Base-by-base conservation (phyloP, 192 early-diverging fungal genomes). In the Coemansia sp. region DNA sequence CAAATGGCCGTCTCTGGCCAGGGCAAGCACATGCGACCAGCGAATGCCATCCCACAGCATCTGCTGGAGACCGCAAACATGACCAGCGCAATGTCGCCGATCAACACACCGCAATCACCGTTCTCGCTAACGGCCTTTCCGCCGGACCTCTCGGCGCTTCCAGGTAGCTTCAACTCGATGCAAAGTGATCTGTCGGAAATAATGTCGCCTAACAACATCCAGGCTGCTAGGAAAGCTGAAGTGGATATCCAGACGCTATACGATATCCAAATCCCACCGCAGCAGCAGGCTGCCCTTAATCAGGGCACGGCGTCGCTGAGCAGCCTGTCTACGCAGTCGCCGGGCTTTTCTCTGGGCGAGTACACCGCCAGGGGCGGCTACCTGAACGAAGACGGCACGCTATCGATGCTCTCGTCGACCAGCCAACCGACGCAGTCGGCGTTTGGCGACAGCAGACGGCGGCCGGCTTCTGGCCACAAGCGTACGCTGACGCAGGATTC, bases 41-140 rank as follows among this genome's bases (percentile, higher is more conserved):
- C 68, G 0, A 69, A 72, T 7, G 77, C 77, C 6, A 67, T 80
- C 36, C 77, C 77, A n/a, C 64, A 72, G 2, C 69, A 74, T 32
- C 33, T 80, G 50, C 34, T 59, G 11, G 56, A 31, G 32, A 22
- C 31, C 3, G 51, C 29, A 28, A 57, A 57, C n/a, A 57, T 57
- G 56, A 28, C 2, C 56, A 57, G 56, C 32, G 56, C 56, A n/a
- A 57, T 57, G 56, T 60, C 59, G 10, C 59, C 59, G n/a, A 22
- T 60, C 14, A 22, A 18, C 36, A 29, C 20, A 1, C 38, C 59
- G 22, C 58, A 49, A 5, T 22, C 49, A 34, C 33, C 50, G 28
- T 57, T 56, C 10, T 29, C 7, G 25, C 51, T 54, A 22, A 54
- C 20, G 11, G 29, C 8, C 20, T 22, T 54, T 57, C 31, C 56